Evolutionary conservation across 345 rosid genomes (phyloP).

Genomic region (Lenwebbia sp.): DNA sequence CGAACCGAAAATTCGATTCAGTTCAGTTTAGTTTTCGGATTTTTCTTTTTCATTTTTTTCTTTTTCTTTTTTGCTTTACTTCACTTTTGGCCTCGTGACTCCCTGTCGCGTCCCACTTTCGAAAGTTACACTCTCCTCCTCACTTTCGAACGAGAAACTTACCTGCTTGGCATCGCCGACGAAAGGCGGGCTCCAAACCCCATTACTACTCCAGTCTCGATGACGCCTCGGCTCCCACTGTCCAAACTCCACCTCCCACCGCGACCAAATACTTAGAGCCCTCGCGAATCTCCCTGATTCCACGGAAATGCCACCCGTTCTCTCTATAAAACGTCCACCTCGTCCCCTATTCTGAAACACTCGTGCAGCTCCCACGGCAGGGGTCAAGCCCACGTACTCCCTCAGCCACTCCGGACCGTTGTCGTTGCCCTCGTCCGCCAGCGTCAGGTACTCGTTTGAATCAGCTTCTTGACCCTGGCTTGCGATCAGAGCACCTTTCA

Average conservation of each 20-base stretch:
- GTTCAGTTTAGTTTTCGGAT: too few relatives aligned
- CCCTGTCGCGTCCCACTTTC: too few relatives aligned
- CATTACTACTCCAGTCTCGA: conserved; percentile 32
- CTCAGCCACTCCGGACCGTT: neutral
- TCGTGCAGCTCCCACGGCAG: conserved; percentile 16
- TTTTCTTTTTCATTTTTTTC: too few relatives aligned
- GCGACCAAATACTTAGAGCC: conserved; percentile 27
- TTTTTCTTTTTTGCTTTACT: too few relatives aligned
- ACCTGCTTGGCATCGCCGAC: neutral
- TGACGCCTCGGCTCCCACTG: conserved; percentile 28
- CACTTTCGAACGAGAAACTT: neutral
- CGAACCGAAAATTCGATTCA: too few relatives aligned
- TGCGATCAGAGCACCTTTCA: too few relatives aligned
- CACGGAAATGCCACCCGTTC: conserved; percentile 30
- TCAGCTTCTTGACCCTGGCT: too few relatives aligned
- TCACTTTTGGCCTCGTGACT: too few relatives aligned
- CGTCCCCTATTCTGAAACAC: conserved; percentile 17
- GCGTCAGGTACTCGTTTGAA: too few relatives aligned
- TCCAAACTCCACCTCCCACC: conserved; percentile 14
- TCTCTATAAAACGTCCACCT: conserved; percentile 28
- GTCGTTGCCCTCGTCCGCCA: neutral
- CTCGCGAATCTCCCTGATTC: conserved; percentile 9
- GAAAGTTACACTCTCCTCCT: too few relatives aligned
- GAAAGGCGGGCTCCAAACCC: conserved; percentile 21
- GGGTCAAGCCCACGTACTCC: conserved; percentile 18